phyloP scores from a whole-genome alignment of 192 early-diverging fungal species.

The Linnemannia hyalina region DNA sequence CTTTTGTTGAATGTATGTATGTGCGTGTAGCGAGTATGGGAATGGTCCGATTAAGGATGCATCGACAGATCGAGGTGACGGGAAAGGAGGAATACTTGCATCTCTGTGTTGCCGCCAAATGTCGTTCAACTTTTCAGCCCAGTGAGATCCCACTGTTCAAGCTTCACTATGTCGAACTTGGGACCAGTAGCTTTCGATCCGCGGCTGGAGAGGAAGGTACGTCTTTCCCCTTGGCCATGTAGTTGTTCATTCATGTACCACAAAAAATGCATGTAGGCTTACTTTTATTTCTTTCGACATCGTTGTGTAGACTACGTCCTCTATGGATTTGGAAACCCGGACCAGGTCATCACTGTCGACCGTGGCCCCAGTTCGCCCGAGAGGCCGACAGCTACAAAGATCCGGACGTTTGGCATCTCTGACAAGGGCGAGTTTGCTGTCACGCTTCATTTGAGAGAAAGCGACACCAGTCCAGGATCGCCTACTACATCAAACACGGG shows the following conservation, averaged over 20 bases:
- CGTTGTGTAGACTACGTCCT: slow-evolving; percentile 8
- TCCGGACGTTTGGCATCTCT: background rate
- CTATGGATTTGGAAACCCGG: background rate
- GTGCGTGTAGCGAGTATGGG: background rate
- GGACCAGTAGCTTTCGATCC: background rate
- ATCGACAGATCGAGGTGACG: background rate
- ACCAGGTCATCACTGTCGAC: background rate
- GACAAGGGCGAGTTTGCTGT: slow-evolving; percentile 4
- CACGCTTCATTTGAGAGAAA: background rate
- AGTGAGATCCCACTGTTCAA: background rate
- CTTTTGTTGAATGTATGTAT: background rate
- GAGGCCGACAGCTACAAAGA: background rate
- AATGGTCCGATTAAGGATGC: background rate
- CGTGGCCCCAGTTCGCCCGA: background rate
- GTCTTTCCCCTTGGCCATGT: background rate
- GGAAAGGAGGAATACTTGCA: background rate
- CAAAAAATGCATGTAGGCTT: background rate
- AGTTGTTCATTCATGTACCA: background rate
- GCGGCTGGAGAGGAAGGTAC: background rate
- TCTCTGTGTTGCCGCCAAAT: background rate
- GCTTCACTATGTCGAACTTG: slow-evolving; percentile 18
- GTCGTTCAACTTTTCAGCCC: background rate
- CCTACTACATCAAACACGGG: background rate
- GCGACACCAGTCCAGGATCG: background rate
- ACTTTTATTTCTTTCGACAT: background rate